Evolutionary conservation across 2,329 filamentous ascomycete species (phyloP).

Genomic region (Fusarium globosum): DNA sequence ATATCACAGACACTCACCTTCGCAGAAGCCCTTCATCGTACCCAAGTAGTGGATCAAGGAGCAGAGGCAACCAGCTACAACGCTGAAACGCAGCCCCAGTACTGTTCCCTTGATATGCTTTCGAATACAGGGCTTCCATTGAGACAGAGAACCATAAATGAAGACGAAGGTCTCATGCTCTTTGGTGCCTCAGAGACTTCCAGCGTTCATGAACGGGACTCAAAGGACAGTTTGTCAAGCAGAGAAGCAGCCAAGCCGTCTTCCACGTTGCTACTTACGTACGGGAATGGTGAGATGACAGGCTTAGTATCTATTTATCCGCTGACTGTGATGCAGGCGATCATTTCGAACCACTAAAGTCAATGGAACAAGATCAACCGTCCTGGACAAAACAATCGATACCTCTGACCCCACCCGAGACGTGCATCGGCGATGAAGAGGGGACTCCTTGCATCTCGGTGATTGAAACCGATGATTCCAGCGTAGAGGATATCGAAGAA

Average conservation of each 20-base stretch:
- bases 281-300: fast-evolving
- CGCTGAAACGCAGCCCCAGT: fast-evolving
- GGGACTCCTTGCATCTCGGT: not conserved
- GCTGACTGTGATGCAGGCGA: fast-evolving
- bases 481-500: fast-evolving
- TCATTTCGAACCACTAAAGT: fast-evolving
- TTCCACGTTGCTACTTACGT: fast-evolving
- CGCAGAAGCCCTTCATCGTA: not conserved
- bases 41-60: fast-evolving
- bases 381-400: not conserved
- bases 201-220: fast-evolving
- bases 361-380: fast-evolving
- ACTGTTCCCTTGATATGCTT: not conserved
- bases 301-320: fast-evolving
- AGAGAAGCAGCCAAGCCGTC: fast-evolving
- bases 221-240: fast-evolving
- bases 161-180: fast-evolving
- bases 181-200: not conserved
- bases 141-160: fast-evolving
- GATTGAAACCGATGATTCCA: not conserved
- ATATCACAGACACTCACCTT: not conserved
- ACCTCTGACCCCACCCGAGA: fast-evolving
- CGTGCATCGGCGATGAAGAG: not conserved
- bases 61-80: too few relatives aligned
- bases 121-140: fast-evolving